A percentile compares a stretch with the other conserved stretches of the same genome.
Conservation (phyloP, 2,329 filamentous ascomycete genomes). For the Microsporum canis region DNA sequence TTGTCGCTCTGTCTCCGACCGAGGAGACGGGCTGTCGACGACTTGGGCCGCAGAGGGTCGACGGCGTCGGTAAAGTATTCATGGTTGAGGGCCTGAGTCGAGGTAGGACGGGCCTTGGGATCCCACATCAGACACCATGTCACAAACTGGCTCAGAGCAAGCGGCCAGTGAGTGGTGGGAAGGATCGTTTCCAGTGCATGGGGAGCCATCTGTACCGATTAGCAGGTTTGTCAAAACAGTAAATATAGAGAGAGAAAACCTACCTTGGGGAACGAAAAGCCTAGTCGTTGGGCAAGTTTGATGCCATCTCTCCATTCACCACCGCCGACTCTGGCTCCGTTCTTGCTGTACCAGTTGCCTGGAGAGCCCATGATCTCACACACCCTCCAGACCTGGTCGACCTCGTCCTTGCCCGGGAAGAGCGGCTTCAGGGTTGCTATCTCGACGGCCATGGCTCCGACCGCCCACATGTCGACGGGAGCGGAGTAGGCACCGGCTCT, state of each 20-base stretch:
- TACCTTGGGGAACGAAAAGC: constrained; percentile 90
- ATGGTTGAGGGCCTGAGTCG: constrained; percentile 83
- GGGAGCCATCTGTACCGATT: constrained; percentile 65
- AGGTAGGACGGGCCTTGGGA: constrained; percentile 81
- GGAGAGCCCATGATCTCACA: constrained; percentile 99
- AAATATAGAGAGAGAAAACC: constrained; percentile 7
- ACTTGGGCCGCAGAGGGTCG: constrained; percentile 85
- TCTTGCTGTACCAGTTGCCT: constrained; percentile 89
- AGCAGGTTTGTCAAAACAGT: neutral
- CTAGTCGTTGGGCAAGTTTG: constrained; percentile 83
- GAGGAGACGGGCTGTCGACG: constrained; percentile 69
- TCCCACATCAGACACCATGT: constrained; percentile 99
- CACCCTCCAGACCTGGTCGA: constrained; percentile 96
- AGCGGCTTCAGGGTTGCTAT: constrained; percentile 92
- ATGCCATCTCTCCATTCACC: constrained; percentile 97
- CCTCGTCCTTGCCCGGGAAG: constrained; percentile 95
- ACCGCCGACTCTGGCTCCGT: constrained; percentile 73
- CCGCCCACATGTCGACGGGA: constrained; percentile 95
- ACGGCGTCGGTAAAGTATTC: constrained; percentile 90
- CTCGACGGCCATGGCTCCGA: constrained; percentile 97
- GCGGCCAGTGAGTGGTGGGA: constrained; percentile 80
- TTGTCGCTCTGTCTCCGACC: constrained; percentile 85
- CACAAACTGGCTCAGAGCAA: constrained; percentile 78
- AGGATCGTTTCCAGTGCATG: constrained; percentile 93
- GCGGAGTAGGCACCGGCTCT: constrained; percentile 94